These are phyloP conservation scores for Lolium perenne DNA, from an alignment of 176 grass and related monocot genomes.

Conservation along the genomic window DNA sequence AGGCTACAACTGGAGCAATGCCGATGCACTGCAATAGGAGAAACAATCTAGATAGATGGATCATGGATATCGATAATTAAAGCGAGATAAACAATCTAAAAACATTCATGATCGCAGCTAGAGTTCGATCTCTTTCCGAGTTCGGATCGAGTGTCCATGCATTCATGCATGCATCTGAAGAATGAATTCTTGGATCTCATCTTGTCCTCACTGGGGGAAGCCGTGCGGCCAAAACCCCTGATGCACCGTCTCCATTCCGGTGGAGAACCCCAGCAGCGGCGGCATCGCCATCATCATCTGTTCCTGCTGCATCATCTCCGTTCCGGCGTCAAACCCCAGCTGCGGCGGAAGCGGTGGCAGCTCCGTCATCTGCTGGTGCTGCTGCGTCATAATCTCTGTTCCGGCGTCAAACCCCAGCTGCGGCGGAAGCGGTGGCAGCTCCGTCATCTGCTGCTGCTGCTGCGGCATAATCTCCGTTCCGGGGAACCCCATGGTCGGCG, in stretches of 20 bases:
- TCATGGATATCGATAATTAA: too few relatives aligned
- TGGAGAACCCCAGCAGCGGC: background rate
- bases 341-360: background rate
- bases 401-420: background rate
- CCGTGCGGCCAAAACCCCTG: too few relatives aligned
- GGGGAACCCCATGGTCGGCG: too few relatives aligned
- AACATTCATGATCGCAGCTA: too few relatives aligned
- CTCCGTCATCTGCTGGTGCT: background rate
- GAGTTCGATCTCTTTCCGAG: too few relatives aligned
- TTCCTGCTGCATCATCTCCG: background rate
- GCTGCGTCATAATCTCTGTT: background rate
- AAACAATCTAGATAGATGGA: background rate
- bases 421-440: background rate
- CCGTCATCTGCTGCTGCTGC: background rate
- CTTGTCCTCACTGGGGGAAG: too few relatives aligned
- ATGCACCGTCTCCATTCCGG: background rate
- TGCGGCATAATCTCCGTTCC: background rate
- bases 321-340: background rate
- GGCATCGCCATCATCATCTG: background rate
- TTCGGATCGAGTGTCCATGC: too few relatives aligned
- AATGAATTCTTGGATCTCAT: too few relatives aligned
- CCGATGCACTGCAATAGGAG: too few relatives aligned
- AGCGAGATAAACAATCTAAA: too few relatives aligned
- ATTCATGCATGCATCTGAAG: too few relatives aligned
- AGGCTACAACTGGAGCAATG: background rate